Base-by-base conservation (phyloP, 2,329 filamentous ascomycete genomes). In the Neofusicoccum kwambonambiense region DNA sequence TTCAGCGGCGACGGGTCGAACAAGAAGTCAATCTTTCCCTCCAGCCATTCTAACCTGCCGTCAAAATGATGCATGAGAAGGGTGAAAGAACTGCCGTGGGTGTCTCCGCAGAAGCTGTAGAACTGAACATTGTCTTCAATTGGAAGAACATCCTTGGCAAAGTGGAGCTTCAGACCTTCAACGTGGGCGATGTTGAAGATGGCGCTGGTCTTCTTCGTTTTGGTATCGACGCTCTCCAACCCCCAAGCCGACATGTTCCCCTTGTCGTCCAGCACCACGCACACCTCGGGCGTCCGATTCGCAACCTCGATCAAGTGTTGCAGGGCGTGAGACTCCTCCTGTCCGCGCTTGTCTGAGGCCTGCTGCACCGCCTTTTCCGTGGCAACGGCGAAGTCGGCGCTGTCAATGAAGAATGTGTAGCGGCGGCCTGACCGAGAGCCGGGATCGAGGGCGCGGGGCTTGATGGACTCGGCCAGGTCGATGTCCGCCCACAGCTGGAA, bases 211-310 rank as follows among this genome's bases (percentile, higher is more conserved):
- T 86, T 86, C 69, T 86, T 87, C 37, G 83, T 81, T 72, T 89
- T 92, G 70, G 86, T 88, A 41, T 90, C 89, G 19, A 96, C 86
- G 72, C 94, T 93, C 75, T 98, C 93, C 64, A 99, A 79, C 0
- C 92, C 94, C 91, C 94, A 97, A 0, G 92, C 92, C 45, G 91
- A 93, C 90, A 98, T 92, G 69, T 89, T 88, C 1, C 94, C 94
- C 54, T 84, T 82, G n/a, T 89, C 88, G 76, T 98, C 92, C 54
- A 97, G 82, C 8, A 94, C 88, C 27, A 98, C 84, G 69, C 93
- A 95, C 2, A 99, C 87, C 74, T 99, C 95, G 0, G 93, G 92
- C 64, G 86, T 90, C 61, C 89, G 89, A 67, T 94, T 95, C 9
- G 92, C 92, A 69, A 97, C 85, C 69, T 93, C 90, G 49, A 96